Conservation (phyloP, 176 grass and related monocot species). For the Oryza brachyantha region DNA sequence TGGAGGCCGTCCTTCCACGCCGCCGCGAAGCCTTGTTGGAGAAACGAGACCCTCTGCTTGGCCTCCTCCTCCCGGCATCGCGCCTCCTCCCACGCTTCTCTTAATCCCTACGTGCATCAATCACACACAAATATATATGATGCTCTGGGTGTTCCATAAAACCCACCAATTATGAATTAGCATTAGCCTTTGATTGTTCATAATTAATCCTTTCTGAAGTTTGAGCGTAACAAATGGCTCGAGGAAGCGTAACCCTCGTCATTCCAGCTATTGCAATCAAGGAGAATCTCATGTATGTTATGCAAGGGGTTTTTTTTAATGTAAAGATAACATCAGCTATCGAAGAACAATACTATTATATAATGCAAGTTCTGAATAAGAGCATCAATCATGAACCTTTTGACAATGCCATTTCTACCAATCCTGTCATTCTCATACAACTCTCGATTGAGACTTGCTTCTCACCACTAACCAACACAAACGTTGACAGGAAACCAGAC, state of each 20-base stretch:
- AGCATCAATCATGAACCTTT: constrained; percentile 2
- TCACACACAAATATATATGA: too few relatives aligned
- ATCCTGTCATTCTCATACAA: constrained; percentile 6
- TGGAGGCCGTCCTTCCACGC: constrained; percentile 63
- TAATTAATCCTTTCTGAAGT: not conserved
- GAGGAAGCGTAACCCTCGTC: not conserved
- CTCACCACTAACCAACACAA: not conserved
- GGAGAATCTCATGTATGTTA: not conserved
- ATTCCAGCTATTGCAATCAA: not conserved
- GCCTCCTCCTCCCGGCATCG: constrained; percentile 34
- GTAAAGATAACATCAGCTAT: too few relatives aligned
- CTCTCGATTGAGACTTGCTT: constrained; percentile 15
- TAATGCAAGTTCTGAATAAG: not conserved
- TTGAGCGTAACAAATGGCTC: not conserved
- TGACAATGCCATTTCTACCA: not conserved
- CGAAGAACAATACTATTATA: not conserved
- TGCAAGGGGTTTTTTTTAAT: not conserved
- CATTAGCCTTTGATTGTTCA: not conserved
- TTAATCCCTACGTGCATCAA: constrained; percentile 52
- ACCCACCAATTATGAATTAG: too few relatives aligned
- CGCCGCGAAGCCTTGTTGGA: constrained; percentile 41
- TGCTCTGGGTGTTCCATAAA: too few relatives aligned
- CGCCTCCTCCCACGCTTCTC: constrained; percentile 50
- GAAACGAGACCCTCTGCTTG: constrained; percentile 46
- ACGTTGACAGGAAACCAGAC: not conserved